A percentile compares a stretch with the other conserved stretches of the same genome.
phyloP scores from a whole-genome alignment of 495 filamentous ascomycete genomes.

The Chaetomium cochliodes region DNA sequence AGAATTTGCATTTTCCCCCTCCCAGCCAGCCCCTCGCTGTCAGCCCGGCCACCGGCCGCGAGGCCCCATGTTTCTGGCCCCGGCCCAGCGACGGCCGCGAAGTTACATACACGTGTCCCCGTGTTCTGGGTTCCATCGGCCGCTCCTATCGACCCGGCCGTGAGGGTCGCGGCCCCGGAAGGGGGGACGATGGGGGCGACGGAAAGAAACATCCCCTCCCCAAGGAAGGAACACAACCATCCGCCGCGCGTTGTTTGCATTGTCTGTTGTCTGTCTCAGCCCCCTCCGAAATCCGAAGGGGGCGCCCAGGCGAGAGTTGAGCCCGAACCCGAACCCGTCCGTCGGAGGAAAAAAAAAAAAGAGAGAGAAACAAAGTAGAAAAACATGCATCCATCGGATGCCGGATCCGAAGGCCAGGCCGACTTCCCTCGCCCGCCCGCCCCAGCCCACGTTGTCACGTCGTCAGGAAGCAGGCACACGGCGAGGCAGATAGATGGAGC shows the following conservation, averaged over 20 bases:
- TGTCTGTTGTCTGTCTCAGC: too few relatives aligned
- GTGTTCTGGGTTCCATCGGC: not conserved
- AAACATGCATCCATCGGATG: too few relatives aligned
- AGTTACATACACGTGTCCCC: not conserved
- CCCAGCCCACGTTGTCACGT: not conserved
- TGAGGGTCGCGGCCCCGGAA: not conserved
- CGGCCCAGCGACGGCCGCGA: not conserved
- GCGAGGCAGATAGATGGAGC: not conserved
- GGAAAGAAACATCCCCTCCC: not conserved
- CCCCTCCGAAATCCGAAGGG: not conserved
- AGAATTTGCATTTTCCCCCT: not conserved
- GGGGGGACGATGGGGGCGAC: not conserved
- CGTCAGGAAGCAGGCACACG: not conserved
- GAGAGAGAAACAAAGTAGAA: not conserved
- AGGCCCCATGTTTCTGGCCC: not conserved
- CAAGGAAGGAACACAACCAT: not conserved
- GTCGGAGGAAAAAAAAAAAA: not conserved
- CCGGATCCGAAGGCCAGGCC: too few relatives aligned
- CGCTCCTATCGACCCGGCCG: not conserved
- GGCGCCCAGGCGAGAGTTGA: not conserved
- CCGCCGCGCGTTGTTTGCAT: slow-evolving; percentile 3
- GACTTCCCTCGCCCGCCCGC: not conserved
- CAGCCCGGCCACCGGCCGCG: not conserved
- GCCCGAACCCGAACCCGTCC: too few relatives aligned
- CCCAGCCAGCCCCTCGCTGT: not conserved